Evolutionary conservation across 2,329 filamentous ascomycete genomes (phyloP).

Genomic region (Pseudogymnoascus sp.): DNA sequence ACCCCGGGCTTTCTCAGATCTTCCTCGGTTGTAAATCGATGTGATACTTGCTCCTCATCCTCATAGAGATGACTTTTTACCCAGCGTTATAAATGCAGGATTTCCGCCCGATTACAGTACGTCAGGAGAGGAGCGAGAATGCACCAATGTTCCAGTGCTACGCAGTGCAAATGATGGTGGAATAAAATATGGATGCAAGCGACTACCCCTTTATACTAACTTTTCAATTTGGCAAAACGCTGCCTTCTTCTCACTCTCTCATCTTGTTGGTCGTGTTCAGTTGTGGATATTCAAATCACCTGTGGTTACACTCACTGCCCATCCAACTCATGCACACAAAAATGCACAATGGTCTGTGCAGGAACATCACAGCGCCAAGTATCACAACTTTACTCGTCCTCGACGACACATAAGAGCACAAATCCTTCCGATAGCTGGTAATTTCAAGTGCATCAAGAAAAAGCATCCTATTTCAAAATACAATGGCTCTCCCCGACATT

Average conservation of each 20-base stretch:
- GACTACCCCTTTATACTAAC: background rate
- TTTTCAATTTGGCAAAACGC: background rate
- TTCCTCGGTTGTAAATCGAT: background rate
- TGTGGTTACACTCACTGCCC: background rate
- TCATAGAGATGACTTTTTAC: background rate
- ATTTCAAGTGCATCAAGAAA: background rate
- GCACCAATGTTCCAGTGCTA: background rate
- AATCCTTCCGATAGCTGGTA: background rate
- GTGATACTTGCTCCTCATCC: background rate
- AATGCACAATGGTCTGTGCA: background rate
- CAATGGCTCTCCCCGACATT: slow-evolving; percentile 11
- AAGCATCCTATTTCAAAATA: background rate
- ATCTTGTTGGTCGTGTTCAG: background rate
- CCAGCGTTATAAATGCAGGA: background rate
- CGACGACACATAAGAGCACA: background rate
- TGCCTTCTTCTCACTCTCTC: background rate
- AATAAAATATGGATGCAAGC: background rate
- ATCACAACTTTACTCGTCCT: background rate
- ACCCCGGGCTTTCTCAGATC: background rate
- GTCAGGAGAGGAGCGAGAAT: background rate
- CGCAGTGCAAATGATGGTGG: background rate
- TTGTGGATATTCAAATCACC: background rate
- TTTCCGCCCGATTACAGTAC: background rate
- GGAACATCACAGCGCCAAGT: background rate
- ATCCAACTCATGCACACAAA: background rate